Evolutionary conservation across 2,329 filamentous ascomycete species (phyloP).

Genomic region (Botrytis porri): DNA sequence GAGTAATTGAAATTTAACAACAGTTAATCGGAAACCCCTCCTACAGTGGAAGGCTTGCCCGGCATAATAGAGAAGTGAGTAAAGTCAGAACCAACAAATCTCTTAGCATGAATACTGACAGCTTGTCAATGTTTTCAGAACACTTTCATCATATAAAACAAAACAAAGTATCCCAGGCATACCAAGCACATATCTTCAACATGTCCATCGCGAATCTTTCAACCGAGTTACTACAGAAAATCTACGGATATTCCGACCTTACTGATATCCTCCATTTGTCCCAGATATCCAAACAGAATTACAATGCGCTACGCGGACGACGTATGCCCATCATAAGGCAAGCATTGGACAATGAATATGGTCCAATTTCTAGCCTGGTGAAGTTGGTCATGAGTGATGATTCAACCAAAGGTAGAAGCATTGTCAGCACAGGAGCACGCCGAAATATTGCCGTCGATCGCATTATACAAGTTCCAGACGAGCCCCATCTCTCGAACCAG

Average conservation of each 20-base stretch:
- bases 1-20: background rate
- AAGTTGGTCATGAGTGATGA: conserved; percentile 35
- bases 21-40: background rate
- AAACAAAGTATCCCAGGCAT: background rate
- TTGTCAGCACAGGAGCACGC: conserved; percentile 35
- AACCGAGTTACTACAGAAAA: conserved; percentile 37
- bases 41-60: background rate
- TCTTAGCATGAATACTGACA: conserved; percentile 20
- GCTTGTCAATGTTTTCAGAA: conserved; percentile 2
- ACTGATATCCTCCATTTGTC: conserved; percentile 34
- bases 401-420: conserved; percentile 29
- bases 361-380: conserved; percentile 32
- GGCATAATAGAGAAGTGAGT: background rate
- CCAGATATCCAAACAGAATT: conserved; percentile 33
- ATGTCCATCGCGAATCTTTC: conserved; percentile 35
- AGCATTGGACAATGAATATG: conserved; percentile 33
- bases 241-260: conserved; percentile 34
- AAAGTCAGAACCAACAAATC: background rate
- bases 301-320: conserved; percentile 33
- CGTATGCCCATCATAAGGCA: conserved; percentile 30
- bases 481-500: conserved; percentile 32
- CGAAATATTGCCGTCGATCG: conserved; percentile 31
- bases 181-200: conserved; percentile 14
- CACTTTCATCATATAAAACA: conserved; percentile 10
- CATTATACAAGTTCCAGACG: conserved; percentile 26